Evolutionary conservation across 2,329 filamentous ascomycete species (phyloP).

Genomic region (Reticulascus tulasneorum): DNA sequence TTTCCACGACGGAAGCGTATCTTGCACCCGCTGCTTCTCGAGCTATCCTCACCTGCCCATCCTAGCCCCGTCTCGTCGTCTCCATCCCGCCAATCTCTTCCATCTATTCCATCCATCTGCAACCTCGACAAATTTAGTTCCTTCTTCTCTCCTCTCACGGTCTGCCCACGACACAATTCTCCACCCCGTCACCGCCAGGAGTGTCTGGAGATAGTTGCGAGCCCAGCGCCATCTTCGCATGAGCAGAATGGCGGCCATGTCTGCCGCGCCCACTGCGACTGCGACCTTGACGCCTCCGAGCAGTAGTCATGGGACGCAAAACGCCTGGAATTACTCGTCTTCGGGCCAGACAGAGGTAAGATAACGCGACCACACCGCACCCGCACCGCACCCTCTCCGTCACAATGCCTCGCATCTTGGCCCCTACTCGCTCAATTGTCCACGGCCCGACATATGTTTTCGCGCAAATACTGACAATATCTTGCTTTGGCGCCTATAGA

Average conservation of each 20-base stretch:
- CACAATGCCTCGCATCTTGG: background rate
- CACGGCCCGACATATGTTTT: no score
- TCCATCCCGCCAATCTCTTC: no score
- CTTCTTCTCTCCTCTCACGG: constrained; percentile 3
- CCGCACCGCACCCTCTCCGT: no score
- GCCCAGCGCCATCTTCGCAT: constrained; percentile 14
- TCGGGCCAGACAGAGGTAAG: constrained; percentile 34
- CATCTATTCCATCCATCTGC: no score
- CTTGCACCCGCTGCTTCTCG: no score
- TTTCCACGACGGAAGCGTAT: no score
- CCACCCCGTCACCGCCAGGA: background rate
- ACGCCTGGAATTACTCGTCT: constrained; percentile 37
- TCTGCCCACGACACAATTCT: background rate
- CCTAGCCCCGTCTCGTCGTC: no score
- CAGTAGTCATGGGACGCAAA: constrained; percentile 44
- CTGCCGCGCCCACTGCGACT: constrained; percentile 43
- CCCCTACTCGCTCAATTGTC: background rate
- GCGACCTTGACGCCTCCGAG: constrained; percentile 44
- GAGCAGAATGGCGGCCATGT: constrained; percentile 48
- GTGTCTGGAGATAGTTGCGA: constrained; percentile 9
- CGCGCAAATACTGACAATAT: constrained; percentile 1
- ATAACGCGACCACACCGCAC: constrained; percentile 1
- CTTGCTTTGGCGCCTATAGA: constrained; percentile 12
- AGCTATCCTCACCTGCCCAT: no score
- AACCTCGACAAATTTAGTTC: no score